phyloP scores from a whole-genome alignment of 495 filamentous ascomycete species.

The Gamarada debralockiae region DNA sequence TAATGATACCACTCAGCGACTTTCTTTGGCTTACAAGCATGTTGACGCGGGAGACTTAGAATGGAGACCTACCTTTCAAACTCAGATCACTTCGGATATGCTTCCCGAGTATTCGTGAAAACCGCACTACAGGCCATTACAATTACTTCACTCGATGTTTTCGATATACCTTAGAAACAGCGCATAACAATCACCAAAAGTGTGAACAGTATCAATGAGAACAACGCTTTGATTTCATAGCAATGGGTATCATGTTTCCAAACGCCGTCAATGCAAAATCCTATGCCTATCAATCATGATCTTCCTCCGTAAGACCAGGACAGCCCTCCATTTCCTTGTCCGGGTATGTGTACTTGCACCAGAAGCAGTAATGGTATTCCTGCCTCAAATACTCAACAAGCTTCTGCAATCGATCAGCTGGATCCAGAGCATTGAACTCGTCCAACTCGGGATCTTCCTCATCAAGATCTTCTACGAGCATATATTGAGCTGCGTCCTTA shows the following conservation, averaged over 20 bases:
- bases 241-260: constrained; percentile 25
- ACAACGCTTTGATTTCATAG: background rate
- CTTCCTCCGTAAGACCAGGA: constrained; percentile 86
- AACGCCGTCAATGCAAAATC: constrained; percentile 10
- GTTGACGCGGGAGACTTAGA: no score
- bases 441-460: constrained; percentile 83
- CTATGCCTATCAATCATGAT: constrained; percentile 62
- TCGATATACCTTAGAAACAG: no score
- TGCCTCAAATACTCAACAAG: constrained; percentile 67
- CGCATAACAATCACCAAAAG: no score
- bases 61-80: no score
- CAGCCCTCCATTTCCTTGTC: constrained; percentile 78
- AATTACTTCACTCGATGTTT: no score
- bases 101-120: no score
- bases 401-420: constrained; percentile 57
- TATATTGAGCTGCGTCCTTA: constrained; percentile 34
- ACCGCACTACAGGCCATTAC: no score
- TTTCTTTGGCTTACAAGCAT: no score
- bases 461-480: constrained; percentile 65
- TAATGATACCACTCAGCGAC: no score
- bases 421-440: constrained; percentile 69
- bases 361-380: constrained; percentile 84
- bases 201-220: no score
- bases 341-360: constrained; percentile 84
- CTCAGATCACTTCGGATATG: no score